phyloP scores from a whole-genome alignment of 768 basidiomycete genomes.

The Tephrocybe rancida region DNA sequence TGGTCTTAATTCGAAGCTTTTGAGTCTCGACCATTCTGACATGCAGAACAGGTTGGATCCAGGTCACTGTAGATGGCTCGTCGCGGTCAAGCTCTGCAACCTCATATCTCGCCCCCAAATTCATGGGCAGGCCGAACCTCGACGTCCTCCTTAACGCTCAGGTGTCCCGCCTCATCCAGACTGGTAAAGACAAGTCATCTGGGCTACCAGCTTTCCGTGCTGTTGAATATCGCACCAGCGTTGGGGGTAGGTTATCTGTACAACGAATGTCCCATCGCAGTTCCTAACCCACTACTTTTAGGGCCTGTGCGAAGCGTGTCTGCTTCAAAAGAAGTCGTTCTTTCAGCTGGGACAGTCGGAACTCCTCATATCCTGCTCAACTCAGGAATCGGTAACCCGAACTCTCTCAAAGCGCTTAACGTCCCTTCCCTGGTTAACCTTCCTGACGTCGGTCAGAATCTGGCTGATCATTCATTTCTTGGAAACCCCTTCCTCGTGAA shows the following conservation, averaged over 20 bases:
- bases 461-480: constrained; percentile 23
- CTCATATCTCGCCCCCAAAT: constrained; percentile 21
- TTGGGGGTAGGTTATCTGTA: background rate
- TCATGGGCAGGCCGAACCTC: constrained; percentile 20
- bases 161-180: constrained; percentile 17
- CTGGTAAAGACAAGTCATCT: constrained; percentile 8
- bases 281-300: background rate
- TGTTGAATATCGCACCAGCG: constrained; percentile 14
- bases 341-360: constrained; percentile 32
- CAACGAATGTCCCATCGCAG: background rate
- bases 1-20: background rate
- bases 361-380: constrained; percentile 27
- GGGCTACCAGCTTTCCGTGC: constrained; percentile 10
- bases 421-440: constrained; percentile 18
- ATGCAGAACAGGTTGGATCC: constrained; percentile 11
- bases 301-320: constrained; percentile 15
- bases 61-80: constrained; percentile 11
- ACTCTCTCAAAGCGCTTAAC: constrained; percentile 14
- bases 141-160: constrained; percentile 19
- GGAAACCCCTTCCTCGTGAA: constrained; percentile 13
- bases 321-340: constrained; percentile 32
- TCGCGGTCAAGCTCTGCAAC: constrained; percentile 22
- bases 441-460: constrained; percentile 25
- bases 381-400: constrained; percentile 28
- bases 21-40: background rate